Evolutionary conservation across 805 yeast species (phyloP).

Genomic region (Phaffomyces opuntiae): DNA sequence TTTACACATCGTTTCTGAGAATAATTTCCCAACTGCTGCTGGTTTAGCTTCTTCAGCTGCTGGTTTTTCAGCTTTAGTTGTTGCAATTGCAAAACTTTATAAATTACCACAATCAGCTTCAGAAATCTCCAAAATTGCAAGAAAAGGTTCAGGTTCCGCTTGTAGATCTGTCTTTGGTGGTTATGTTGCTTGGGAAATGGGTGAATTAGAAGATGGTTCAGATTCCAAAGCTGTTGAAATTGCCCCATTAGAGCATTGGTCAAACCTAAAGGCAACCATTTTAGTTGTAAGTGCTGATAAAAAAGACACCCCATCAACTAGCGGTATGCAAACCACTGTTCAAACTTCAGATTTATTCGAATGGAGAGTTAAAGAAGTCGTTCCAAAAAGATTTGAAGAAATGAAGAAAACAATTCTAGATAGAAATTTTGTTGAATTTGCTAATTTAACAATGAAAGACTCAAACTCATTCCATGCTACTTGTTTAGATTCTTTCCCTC

Average conservation of each 20-base stretch:
- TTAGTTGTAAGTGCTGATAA: conserved; percentile 89
- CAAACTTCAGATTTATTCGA: conserved; percentile 80
- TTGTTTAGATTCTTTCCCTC: conserved; percentile 94
- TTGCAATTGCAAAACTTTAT: conserved; percentile 80
- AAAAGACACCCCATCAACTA: conserved; percentile 90
- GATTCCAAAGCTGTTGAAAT: conserved; percentile 94
- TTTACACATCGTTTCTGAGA: conserved; percentile 81
- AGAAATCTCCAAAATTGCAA: conserved; percentile 86
- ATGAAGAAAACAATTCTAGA: conserved; percentile 72
- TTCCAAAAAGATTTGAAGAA: conserved; percentile 74
- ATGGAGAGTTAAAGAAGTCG: conserved; percentile 72
- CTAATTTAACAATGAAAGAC: conserved; percentile 89
- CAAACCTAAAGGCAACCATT: conserved; percentile 84
- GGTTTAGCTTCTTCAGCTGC: conserved; percentile 98
- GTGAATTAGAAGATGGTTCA: conserved; percentile 61
- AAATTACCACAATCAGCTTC: conserved; percentile 78
- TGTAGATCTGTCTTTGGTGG: conserved; percentile 97
- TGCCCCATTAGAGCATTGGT: conserved; percentile 84
- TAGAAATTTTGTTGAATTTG: conserved; percentile 77
- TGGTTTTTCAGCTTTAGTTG: conserved; percentile 93
- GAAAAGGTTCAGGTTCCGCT: conserved; percentile 98
- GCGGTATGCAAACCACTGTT: conserved; percentile 96
- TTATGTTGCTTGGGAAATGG: conserved; percentile 99
- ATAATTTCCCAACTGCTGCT: conserved; percentile 98
- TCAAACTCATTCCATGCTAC: conserved; percentile 97